Percentiles rank a stretch among this genome's conserved stretches.
These are phyloP conservation scores for Leptoxyphium fumago DNA, from an alignment of 2,329 filamentous ascomycete genomes.

Conservation along the genomic window DNA sequence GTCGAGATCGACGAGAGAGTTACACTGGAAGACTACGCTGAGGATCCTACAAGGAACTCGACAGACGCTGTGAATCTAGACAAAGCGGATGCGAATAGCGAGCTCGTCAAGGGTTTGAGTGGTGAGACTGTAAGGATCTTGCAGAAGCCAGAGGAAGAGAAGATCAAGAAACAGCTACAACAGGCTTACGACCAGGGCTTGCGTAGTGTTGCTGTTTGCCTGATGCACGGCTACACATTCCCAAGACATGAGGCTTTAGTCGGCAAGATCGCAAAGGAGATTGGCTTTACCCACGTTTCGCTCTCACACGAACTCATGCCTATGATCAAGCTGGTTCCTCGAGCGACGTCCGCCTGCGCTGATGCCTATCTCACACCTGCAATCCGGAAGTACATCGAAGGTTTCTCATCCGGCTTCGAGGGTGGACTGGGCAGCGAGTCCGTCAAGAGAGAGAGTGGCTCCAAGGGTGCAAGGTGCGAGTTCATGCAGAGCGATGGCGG, in stretches of 20 bases:
- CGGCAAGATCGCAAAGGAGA: conserved; percentile 59
- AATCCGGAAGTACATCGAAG: conserved; percentile 62
- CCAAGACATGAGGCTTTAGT: conserved; percentile 71
- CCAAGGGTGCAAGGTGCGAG: conserved; percentile 66
- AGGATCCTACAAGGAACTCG: conserved; percentile 56
- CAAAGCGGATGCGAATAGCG: conserved; percentile 29
- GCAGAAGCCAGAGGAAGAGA: conserved; percentile 42
- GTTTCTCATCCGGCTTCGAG: conserved; percentile 66
- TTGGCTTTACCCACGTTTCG: conserved; percentile 73
- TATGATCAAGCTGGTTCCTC: conserved; percentile 72
- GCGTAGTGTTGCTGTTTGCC: conserved; percentile 69
- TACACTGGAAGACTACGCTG: conserved; percentile 81
- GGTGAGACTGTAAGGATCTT: conserved; percentile 62
- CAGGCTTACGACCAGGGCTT: conserved; percentile 56
- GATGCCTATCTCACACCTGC: conserved; percentile 70
- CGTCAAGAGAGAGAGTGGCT: conserved; percentile 49
- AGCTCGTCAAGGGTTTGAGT: conserved; percentile 55
- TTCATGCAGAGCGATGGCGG: conserved; percentile 87
- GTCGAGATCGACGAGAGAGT: conserved; percentile 87
- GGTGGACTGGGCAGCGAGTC: conserved; percentile 66
- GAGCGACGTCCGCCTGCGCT: conserved; percentile 62
- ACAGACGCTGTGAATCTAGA: conserved; percentile 41
- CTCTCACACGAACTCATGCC: conserved; percentile 68
- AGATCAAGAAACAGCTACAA: conserved; percentile 47
- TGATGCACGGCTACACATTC: conserved; percentile 89